Percentiles rank a stretch among this genome's conserved stretches.
These are phyloP conservation scores for Pyrenophora seminiperda DNA, from an alignment of 2,329 filamentous ascomycete genomes.

Conservation along the genomic window DNA sequence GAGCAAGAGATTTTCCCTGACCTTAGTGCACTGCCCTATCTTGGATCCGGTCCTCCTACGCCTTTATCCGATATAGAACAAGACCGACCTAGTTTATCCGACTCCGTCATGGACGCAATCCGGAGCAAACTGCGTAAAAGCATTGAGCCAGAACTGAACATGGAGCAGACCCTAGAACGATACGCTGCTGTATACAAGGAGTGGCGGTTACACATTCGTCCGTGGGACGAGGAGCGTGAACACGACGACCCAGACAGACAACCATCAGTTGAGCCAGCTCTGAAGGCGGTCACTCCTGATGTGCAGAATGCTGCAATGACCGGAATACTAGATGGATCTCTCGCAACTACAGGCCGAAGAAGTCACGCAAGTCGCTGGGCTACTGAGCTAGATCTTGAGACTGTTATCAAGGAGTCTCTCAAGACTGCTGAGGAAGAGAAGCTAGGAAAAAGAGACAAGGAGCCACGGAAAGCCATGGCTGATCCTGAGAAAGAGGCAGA, in stretches of 20 bases:
- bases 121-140: constrained; percentile 41
- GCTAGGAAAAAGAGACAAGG: constrained; percentile 66
- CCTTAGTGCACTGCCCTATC: constrained; percentile 52
- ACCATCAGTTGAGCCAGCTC: constrained; percentile 42
- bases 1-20: constrained; percentile 50
- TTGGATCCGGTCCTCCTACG: constrained; percentile 51
- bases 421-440: constrained; percentile 70
- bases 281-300: constrained; percentile 55
- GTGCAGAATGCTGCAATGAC: constrained; percentile 36
- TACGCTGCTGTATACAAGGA: constrained; percentile 49
- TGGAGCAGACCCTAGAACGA: constrained; percentile 37
- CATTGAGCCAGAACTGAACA: constrained; percentile 36
- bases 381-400: constrained; percentile 74
- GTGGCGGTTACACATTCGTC: constrained; percentile 51
- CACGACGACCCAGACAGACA: constrained; percentile 46
- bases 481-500: constrained; percentile 77
- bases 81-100: constrained; percentile 45
- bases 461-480: constrained; percentile 69
- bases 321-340: constrained; percentile 35
- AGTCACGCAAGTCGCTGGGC: constrained; percentile 42
- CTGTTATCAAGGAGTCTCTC: constrained; percentile 73
- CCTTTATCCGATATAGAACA: constrained; percentile 52
- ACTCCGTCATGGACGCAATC: constrained; percentile 45
- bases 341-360: constrained; percentile 38
- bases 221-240: constrained; percentile 50